Evolutionary conservation across 139 green algal genomes (phyloP), one percentile per base, ranked within the genome.

Genomic region (Microglena sp.): DNA sequence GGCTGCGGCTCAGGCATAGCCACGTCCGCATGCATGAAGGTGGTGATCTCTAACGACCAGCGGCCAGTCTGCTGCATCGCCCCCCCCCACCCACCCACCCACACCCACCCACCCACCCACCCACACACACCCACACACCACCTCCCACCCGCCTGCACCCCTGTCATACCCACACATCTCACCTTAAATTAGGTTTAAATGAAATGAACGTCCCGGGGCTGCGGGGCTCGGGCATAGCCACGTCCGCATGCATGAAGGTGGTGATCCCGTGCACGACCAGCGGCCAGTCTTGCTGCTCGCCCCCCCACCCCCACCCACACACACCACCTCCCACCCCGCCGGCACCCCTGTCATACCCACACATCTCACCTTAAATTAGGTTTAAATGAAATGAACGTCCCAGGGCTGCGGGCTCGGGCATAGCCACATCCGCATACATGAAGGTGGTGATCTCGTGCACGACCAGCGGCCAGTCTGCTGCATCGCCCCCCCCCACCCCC

Each of bases 1-100:
- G n/a, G n/a, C n/a, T n/a, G 46, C 1, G 61, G 57, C 45, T 56
- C 18, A 21, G 62, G 62, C 63, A 69, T 67, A 1, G 29, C 67
- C 8, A 67, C 58, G 60, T 88, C 82, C 3, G 84, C 82, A 5
- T 69, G 33, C 45, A 88, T 58, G 64, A 90, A 82, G 40, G 64
- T 60, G 30, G 66, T 59, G 18, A 86, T 70, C 70, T 87, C 82
- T 7, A 4, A 79, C 33, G 27, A 83, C 65, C 22, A 66, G 31
- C 30, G 61, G 64, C 69, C 65, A 75, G 28, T 76, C 63, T n/a
- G n/a, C n/a, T n/a, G n/a, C n/a, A n/a, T n/a, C n/a, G n/a, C n/a
- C n/a, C n/a, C n/a, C n/a, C n/a, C n/a, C n/a, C n/a, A n/a, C n/a
- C n/a, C n/a, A n/a, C n/a, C n/a, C n/a, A n/a, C n/a, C n/a, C n/a